Base-by-base conservation (phyloP, 108 stramenopile species). In the Cyclotella atomus region DNA sequence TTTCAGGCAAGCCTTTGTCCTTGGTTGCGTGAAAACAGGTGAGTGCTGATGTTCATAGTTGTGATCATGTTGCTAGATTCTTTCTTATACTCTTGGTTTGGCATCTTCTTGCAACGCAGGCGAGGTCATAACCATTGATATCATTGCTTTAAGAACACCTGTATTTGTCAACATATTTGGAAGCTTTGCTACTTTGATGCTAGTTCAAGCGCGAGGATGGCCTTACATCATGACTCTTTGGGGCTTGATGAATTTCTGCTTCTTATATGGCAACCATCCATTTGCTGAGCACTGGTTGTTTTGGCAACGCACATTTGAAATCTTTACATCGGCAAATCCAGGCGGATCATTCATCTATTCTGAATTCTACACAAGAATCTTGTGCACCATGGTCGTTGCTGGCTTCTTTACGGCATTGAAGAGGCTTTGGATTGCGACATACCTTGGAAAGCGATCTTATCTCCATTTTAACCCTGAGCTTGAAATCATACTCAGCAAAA, bases 401-500 rank as follows among this genome's bases (percentile, higher is more conserved):
- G 87, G 86, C 6, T 49, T 84, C 3, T 53, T 63, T 30, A 79
- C 83, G 9, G 69, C 85, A 0, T 34, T 89, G 17, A 93, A 93
- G 64, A 60, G 92, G 45, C 67, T 89, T 14, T 54, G 61, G 33
- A 55, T 93, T 3, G 87, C 86, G 12, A 59, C 88, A 5, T 78
- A 79, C 27, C 72, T 93, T 17, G 92, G 92, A 30, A 50, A 74
- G 21, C 73, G 84, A 62, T 83, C 84, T 28, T 75, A 78, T 28
- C 17, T 55, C 5, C 84, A 85, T 67, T 89, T 84, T 62, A 83
- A 85, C 16, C 55, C 59, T 24, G 70, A 85, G 47, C 46, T 89
- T 20, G 89, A 87, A 43, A 76, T 71, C 29, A 43, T 89, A 14
- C 82, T 89, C 76, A 47, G 73, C 38, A 87, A 89, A 60, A 88